These are phyloP conservation scores for Podospora conica DNA, from an alignment of 495 filamentous ascomycete genomes.

Conservation along the genomic window DNA sequence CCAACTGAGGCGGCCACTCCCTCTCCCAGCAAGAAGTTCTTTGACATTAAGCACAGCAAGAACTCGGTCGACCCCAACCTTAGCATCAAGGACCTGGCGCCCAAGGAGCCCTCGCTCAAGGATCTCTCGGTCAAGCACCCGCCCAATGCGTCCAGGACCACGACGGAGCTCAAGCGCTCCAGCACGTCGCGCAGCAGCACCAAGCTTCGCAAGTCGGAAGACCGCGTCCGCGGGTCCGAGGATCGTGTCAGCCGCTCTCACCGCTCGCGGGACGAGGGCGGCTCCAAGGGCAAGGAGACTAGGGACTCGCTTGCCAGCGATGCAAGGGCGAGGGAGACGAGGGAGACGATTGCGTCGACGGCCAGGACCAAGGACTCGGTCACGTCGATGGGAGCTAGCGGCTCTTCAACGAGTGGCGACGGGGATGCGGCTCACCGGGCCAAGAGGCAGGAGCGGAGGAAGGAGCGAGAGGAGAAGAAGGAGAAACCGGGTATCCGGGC, in stretches of 20 bases:
- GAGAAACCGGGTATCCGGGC: constrained; percentile 74
- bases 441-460: constrained; percentile 28
- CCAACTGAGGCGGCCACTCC: constrained; percentile 15
- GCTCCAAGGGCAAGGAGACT: constrained; percentile 13
- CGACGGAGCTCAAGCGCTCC: constrained; percentile 33
- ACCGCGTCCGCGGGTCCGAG: constrained; percentile 16
- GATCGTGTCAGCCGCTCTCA: constrained; percentile 11
- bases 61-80: constrained; percentile 29
- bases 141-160: constrained; percentile 14
- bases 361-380: constrained; percentile 19
- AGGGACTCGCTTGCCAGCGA: constrained; percentile 1
- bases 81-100: neutral
- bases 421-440: constrained; percentile 17
- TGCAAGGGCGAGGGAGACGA: constrained; percentile 10
- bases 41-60: constrained; percentile 33
- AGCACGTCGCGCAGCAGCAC: constrained; percentile 27
- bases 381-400: constrained; percentile 10
- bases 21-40: constrained; percentile 35
- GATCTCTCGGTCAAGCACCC: neutral
- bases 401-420: constrained; percentile 18
- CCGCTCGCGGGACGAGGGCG: constrained; percentile 16
- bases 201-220: neutral
- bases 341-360: constrained; percentile 5
- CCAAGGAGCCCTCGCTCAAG: constrained; percentile 11
- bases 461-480: constrained; percentile 58